phyloP scores from a whole-genome alignment of 2,329 filamentous ascomycete genomes.

The Macrophomina phaseolina region DNA sequence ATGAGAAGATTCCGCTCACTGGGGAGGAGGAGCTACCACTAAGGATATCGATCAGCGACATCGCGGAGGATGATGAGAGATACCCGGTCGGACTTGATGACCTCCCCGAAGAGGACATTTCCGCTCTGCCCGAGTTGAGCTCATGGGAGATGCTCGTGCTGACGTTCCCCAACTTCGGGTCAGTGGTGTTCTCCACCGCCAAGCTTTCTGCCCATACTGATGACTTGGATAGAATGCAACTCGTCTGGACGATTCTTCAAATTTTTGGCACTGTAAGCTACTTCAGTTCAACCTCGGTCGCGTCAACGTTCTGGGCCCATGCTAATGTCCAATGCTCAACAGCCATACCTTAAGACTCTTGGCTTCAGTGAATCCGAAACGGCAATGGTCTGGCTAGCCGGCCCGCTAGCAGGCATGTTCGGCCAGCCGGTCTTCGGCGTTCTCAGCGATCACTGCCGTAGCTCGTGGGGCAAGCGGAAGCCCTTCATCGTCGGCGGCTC shows the following conservation, averaged over 20 bases:
- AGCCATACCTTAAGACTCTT: constrained; percentile 3
- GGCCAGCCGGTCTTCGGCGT: background rate
- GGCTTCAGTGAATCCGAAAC: constrained; percentile 3
- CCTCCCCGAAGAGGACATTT: background rate
- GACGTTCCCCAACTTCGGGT: constrained; percentile 3
- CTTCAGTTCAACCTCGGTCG: background rate
- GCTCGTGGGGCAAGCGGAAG: background rate
- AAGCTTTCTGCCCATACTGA: background rate
- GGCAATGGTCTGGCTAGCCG: constrained; percentile 7
- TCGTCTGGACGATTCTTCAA: background rate
- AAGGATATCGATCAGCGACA: background rate
- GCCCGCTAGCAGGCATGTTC: constrained; percentile 2
- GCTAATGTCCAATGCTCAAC: too few species aligned
- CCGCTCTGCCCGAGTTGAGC: background rate
- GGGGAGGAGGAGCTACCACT: background rate
- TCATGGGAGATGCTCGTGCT: constrained; percentile 1
- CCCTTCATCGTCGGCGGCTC: constrained; percentile 6
- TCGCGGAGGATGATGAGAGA: background rate
- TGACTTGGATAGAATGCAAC: background rate
- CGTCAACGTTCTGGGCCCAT: too few species aligned
- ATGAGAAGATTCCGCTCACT: background rate
- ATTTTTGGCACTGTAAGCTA: background rate
- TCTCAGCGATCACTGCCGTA: background rate
- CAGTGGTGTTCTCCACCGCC: background rate
- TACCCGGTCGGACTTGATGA: too few species aligned